Conservation (phyloP, 441 rosid genomes). For the Capsella rubella region DNA sequence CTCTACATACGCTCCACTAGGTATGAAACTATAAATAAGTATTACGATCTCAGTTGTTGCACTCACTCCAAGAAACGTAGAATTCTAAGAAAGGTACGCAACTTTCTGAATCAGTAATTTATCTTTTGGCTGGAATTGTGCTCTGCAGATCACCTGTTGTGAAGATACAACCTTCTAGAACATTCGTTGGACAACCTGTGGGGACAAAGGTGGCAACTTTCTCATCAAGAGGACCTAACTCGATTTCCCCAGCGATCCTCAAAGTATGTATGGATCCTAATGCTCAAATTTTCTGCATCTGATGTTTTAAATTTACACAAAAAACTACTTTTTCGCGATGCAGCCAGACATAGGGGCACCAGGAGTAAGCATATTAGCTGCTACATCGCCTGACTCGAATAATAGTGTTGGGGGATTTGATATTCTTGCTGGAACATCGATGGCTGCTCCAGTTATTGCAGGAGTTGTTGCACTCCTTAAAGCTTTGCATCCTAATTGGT, state of each 20-base stretch:
- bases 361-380: conserved; percentile 54
- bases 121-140: background rate
- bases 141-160: conserved; percentile 46
- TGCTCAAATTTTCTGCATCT: background rate
- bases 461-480: conserved; percentile 48
- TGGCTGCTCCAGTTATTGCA: conserved; percentile 47
- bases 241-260: conserved; percentile 49
- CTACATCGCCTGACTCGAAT: conserved; percentile 39
- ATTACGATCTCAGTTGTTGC: background rate
- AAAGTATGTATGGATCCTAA: conserved; percentile 33
- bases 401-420: conserved; percentile 31
- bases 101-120: background rate
- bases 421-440: conserved; percentile 49
- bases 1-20: conserved; percentile 51
- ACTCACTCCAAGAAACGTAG: background rate
- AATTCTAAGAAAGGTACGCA: background rate
- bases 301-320: background rate
- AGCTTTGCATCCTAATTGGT: conserved; percentile 46
- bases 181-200: conserved; percentile 43
- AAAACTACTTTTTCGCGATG: background rate
- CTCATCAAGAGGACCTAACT: conserved; percentile 59
- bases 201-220: conserved; percentile 50
- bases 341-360: conserved; percentile 66
- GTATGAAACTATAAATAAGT: conserved; percentile 32
- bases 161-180: conserved; percentile 47